A percentile compares a stretch with the other conserved stretches of the same genome.
phyloP scores from a whole-genome alignment of 306 rosid genomes.

The Astragalus membranaceus region DNA sequence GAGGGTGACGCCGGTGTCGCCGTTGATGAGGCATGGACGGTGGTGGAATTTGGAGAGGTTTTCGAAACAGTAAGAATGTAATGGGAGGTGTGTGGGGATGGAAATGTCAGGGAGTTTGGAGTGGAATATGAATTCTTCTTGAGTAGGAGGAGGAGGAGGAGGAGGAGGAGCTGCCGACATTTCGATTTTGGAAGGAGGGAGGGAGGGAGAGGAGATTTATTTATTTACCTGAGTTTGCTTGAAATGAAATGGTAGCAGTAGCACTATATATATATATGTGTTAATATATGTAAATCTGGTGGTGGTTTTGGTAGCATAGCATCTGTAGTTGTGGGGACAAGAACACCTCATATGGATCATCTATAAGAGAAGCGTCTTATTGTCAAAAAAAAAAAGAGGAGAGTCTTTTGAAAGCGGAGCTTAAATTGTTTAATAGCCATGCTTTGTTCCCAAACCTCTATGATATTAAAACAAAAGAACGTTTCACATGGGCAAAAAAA shows the following conservation, averaged over 20 bases:
- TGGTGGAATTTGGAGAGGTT: slow-evolving; percentile 40
- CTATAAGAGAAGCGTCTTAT: too few relatives aligned
- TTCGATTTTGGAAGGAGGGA: background rate
- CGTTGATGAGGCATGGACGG: slow-evolving; percentile 69
- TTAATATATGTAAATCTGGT: background rate
- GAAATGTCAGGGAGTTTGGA: slow-evolving; percentile 71
- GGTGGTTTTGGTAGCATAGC: background rate
- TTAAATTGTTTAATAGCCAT: too few relatives aligned
- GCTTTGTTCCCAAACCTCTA: too few relatives aligned
- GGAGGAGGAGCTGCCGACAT: slow-evolving; percentile 6
- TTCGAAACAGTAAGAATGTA: slow-evolving; percentile 70
- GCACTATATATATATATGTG: background rate
- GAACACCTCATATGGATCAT: background rate
- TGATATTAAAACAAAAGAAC: too few relatives aligned
- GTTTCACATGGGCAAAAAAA: too few relatives aligned
- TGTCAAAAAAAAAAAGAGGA: too few relatives aligned
- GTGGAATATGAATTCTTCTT: slow-evolving; percentile 47
- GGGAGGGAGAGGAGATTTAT: too few relatives aligned
- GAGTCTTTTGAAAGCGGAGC: too few relatives aligned
- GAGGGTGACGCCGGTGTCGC: slow-evolving; percentile 36
- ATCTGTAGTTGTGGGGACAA: slow-evolving; percentile 4
- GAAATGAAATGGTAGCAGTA: background rate
- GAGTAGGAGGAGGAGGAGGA: too few relatives aligned
- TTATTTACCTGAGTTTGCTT: too few relatives aligned
- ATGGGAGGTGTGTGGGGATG: slow-evolving; percentile 73